Evolutionary conservation across 192 early-diverging fungal species (phyloP).

Genomic region (Podila minutissima): DNA sequence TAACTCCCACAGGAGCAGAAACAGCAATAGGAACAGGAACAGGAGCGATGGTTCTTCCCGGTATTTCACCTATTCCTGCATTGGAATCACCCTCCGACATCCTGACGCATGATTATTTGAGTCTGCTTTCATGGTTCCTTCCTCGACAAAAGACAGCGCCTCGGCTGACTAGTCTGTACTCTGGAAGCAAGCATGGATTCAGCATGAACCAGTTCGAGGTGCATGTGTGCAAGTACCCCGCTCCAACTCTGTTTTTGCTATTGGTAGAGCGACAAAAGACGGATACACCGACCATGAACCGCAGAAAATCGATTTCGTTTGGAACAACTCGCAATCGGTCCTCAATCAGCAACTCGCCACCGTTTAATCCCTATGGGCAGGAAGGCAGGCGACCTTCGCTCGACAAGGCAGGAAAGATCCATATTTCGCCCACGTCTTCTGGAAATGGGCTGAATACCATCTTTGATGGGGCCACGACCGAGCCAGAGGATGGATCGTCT

Average conservation of each 20-base stretch:
- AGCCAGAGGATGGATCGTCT: background rate
- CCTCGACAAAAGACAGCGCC: constrained; percentile 29
- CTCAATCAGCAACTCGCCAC: constrained; percentile 20
- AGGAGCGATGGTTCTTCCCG: constrained; percentile 11
- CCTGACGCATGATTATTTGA: constrained; percentile 45
- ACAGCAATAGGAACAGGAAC: background rate
- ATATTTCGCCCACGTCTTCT: constrained; percentile 7
- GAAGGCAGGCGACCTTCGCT: constrained; percentile 11
- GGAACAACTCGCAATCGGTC: constrained; percentile 8
- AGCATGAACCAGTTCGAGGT: constrained; percentile 65
- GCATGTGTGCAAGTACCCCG: constrained; percentile 68
- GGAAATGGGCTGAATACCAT: constrained; percentile 23
- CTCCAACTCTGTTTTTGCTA: constrained; percentile 58
- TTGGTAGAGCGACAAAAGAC: constrained; percentile 37
- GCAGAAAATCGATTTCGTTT: constrained; percentile 39
- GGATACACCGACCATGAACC: constrained; percentile 9
- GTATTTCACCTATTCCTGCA: constrained; percentile 12
- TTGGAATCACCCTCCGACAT: constrained; percentile 42
- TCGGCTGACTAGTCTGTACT: constrained; percentile 55
- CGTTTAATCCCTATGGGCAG: constrained; percentile 10
- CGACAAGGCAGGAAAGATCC: constrained; percentile 11
- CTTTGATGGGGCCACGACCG: constrained; percentile 8
- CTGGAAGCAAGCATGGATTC: constrained; percentile 61
- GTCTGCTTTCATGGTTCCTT: constrained; percentile 57
- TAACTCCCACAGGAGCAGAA: background rate